Evolutionary conservation across 257 asterid genomes (phyloP).

Genomic region (Solanum dulcamara): DNA sequence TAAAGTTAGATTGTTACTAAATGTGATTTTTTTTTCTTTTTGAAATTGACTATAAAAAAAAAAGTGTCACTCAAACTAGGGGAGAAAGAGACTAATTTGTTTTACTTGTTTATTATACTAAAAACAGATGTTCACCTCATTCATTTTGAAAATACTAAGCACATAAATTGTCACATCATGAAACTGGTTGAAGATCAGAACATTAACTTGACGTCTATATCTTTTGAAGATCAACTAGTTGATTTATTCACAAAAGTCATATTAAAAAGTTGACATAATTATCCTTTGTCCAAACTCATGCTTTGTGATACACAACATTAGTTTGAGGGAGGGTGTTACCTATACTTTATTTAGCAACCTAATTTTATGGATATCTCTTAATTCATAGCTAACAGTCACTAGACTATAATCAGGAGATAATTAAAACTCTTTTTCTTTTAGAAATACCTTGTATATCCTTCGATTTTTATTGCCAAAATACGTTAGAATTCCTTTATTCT

Average conservation of each 20-base stretch:
- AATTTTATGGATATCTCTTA: too few relatives aligned
- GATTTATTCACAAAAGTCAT: not conserved
- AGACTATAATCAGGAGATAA: too few relatives aligned
- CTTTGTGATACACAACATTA: not conserved
- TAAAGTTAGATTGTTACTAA: not conserved
- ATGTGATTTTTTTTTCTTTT: not conserved
- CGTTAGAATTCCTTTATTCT: too few relatives aligned
- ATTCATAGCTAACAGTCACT: too few relatives aligned
- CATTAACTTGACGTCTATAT: not conserved
- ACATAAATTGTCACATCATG: not conserved
- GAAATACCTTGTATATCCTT: too few relatives aligned
- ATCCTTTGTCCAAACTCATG: not conserved
- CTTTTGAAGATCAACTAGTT: not conserved
- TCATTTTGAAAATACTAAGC: not conserved
- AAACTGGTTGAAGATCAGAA: not conserved
- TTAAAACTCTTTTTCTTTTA: too few relatives aligned
- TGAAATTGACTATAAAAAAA: not conserved
- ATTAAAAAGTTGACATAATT: not conserved
- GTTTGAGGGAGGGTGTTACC: not conserved
- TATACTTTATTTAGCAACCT: not conserved
- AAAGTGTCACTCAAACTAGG: not conserved
- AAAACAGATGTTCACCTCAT: not conserved
- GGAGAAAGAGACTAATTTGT: not conserved
- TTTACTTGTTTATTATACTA: not conserved
- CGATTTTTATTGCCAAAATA: too few relatives aligned